These are phyloP conservation scores for Dendrobium huoshanense DNA, from an alignment of 106 monocot species.

Conservation along the genomic window DNA sequence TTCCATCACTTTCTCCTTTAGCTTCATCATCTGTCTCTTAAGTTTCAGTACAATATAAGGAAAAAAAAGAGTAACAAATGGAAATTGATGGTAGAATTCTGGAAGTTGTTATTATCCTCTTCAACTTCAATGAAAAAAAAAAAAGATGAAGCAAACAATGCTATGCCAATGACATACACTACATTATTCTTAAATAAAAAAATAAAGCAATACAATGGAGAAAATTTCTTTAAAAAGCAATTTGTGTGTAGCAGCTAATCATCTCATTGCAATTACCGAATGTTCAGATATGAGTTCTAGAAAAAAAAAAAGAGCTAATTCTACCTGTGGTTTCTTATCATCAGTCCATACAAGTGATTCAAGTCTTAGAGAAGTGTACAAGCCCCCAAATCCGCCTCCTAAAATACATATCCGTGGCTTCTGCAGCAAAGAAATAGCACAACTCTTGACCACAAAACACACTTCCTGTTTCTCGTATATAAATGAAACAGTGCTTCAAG, in stretches of 20 bases:
- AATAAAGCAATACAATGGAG: neutral
- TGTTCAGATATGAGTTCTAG: neutral
- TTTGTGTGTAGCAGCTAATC: neutral
- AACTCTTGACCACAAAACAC: neutral
- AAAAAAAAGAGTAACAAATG: neutral
- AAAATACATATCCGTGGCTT: conserved; percentile 84
- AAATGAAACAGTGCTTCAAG: neutral
- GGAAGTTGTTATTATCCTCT: neutral
- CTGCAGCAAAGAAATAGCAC: conserved; percentile 24
- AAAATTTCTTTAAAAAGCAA: neutral
- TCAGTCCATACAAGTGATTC: conserved; percentile 91
- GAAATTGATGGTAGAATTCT: neutral
- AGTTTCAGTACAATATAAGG: no score
- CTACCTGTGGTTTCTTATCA: conserved; percentile 88
- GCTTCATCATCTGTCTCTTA: no score
- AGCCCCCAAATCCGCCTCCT: conserved; percentile 96
- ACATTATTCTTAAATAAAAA: neutral
- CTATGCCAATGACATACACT: neutral
- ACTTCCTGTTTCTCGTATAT: neutral
- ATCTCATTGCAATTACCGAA: neutral
- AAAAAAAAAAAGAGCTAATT: neutral
- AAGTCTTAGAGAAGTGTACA: conserved; percentile 85
- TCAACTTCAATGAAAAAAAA: neutral
- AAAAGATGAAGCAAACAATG: neutral
- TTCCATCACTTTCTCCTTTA: no score